Evolutionary conservation across 495 filamentous ascomycete species (phyloP), one percentile per base, ranked within the genome.

Genomic region (Alectoria sarmentosa): DNA sequence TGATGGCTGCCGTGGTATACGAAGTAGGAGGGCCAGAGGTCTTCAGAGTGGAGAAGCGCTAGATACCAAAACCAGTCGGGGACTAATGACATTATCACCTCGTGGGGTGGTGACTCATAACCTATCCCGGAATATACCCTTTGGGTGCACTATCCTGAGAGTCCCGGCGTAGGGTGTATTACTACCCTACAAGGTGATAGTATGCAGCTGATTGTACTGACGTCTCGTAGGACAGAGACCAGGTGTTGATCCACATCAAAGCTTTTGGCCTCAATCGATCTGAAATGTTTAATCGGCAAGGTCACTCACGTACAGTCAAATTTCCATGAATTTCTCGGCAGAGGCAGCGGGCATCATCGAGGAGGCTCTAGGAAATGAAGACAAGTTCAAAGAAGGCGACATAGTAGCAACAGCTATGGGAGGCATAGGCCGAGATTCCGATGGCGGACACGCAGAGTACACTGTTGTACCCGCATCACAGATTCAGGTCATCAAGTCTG

Each of bases 391-490:
- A 15, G 11, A 23, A 13, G 10, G n/a, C n/a, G n/a, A 10, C 13
- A 14, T 48, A 1, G 46, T 48, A 26, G 21, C n/a, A 11, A 14
- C n/a, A 23, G 46, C 11, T 26, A 48, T 23, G 46, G n/a, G 46
- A 14, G 48, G 26, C 7, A 30, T 52, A 26, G 26, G 48, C 17
- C 26, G 48, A 30, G 26, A 28, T 30, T 15, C 15, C 14, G 13
- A 28, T 52, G 48, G 23, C 26, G 48, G 48, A 52, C 30, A 52
- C 26, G 48, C 48, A 15, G 48, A 52, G 26, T 52, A 52, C 26
- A 52, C 48, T 52, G 48, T 52, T 8, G 48, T 52, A 14, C 48
- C 48, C 48, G 48, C 48, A 10, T 52, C 48, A 26, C 48, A 52
- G n/a, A 26, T 52, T 4, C 26, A 52, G 26, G 4, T 52, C 3